Evolutionary conservation across 2,329 filamentous ascomycete genomes (phyloP), one percentile per base, ranked within the genome.

Genomic region (Xylaria sp.): DNA sequence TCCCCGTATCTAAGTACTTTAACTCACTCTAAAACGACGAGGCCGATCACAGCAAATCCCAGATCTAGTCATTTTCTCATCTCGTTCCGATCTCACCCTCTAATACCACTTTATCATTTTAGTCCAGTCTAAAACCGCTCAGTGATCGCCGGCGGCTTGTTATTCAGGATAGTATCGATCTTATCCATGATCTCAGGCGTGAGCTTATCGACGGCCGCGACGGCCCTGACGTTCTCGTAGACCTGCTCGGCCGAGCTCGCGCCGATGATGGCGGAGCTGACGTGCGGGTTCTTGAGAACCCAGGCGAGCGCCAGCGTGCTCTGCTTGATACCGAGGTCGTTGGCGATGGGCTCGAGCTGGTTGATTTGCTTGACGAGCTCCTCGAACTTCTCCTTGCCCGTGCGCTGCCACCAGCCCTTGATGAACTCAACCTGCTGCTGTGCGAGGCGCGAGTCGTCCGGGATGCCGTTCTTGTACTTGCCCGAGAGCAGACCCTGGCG

Each of bases 391-490:
- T 87, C 85, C 76, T 83, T 82, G 67, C 82, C 82, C 12, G 84
- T 87, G 41, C 82, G 78, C 78, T 86, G 81, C 83, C 84, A 85
- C 79, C 81, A 86, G 46, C 84, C 83, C 67, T 84, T 80, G 73
- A 90, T 84, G 76, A 86, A 90, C 62, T 85, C 83, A 69, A 90
- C 84, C 61, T 86, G 82, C 51, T 84, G 84, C 73, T 85, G 83
- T 13, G 85, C 85, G 65, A 75, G 76, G 41, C 77, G 74, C 56
- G 77, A 79, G 70, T 75, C 75, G 2, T 70, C 62, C 9, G 77
- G 77, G 50, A 90, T 86, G 34, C 87, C 88, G 73, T 90, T 81
- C 77, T 88, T 89, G 81, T 92, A 92, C 79, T 92, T 92, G 56
- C 90, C 90, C 0, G 88, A 89, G 70, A 92, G 80, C 69, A 91